Conservation (phyloP, 768 basidiomycete species). For the Pleurotus cornucopiae region DNA sequence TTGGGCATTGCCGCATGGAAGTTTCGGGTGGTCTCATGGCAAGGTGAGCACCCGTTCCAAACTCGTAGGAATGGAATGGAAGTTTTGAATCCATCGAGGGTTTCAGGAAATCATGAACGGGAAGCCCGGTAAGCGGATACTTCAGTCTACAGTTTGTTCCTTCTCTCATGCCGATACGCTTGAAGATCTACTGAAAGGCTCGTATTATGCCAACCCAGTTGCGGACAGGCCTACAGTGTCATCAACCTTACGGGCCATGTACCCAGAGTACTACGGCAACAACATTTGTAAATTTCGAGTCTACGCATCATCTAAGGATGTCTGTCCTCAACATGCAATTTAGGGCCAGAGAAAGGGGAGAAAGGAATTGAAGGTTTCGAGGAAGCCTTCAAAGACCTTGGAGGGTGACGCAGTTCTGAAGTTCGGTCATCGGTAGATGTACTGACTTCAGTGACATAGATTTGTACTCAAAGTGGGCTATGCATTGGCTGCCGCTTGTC, state of each 20-base stretch:
- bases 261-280: slow-evolving; percentile 81
- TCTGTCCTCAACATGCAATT: background rate
- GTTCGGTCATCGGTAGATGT: slow-evolving; percentile 7
- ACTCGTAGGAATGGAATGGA: background rate
- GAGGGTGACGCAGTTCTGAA: slow-evolving; percentile 36
- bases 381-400: slow-evolving; percentile 83
- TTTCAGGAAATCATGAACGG: slow-evolving; percentile 93
- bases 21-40: slow-evolving; percentile 98
- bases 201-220: slow-evolving; percentile 88
- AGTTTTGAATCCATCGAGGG: slow-evolving; percentile 3
- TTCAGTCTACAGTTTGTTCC: background rate
- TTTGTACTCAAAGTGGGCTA: slow-evolving; percentile 82
- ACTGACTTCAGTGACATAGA: slow-evolving; percentile 26
- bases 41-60: slow-evolving; percentile 46
- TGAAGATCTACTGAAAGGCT: slow-evolving; percentile 82
- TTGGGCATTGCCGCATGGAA: slow-evolving; percentile 18
- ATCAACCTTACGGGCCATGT: slow-evolving; percentile 43
- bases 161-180: slow-evolving; percentile 7
- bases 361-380: slow-evolving; percentile 72
- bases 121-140: slow-evolving; percentile 51
- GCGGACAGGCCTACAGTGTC: slow-evolving; percentile 63
- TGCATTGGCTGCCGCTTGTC: slow-evolving; percentile 81
- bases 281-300: slow-evolving; percentile 69
- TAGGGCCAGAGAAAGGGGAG: slow-evolving; percentile 65
- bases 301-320: slow-evolving; percentile 5